A percentile compares a stretch with the other conserved stretches of the same genome.
These are phyloP conservation scores for Aquilaria yunnanensis DNA, from an alignment of 345 rosid genomes.

Conservation along the genomic window DNA sequence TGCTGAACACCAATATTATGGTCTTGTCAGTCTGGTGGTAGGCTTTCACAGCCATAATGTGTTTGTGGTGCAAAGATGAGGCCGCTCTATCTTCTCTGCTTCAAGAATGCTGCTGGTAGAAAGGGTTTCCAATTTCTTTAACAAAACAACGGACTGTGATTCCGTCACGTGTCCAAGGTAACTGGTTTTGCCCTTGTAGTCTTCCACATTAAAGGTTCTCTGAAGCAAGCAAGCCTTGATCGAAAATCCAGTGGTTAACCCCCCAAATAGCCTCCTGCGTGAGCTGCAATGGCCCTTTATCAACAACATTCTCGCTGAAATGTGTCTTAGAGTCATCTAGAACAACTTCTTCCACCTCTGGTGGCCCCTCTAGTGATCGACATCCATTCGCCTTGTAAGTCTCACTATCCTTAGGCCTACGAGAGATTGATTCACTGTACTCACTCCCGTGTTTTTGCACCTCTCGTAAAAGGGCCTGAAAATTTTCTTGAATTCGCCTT, in stretches of 20 bases:
- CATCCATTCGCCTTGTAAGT: background rate
- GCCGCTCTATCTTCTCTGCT: conserved; percentile 34
- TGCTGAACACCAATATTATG: conserved; percentile 21
- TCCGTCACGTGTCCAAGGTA: conserved; percentile 17
- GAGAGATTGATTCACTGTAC: conserved; percentile 1
- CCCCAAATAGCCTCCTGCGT: conserved; percentile 26
- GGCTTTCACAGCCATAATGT: conserved; percentile 19
- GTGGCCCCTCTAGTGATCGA: background rate
- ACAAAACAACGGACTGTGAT: conserved; percentile 10
- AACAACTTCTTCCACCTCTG: background rate
- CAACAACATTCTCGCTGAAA: background rate
- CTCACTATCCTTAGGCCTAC: background rate
- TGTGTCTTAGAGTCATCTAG: background rate
- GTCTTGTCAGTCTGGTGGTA: conserved; percentile 23
- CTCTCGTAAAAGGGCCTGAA: conserved; percentile 27
- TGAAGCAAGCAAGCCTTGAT: conserved; percentile 1
- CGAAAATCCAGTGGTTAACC: conserved; percentile 22
- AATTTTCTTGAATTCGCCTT: conserved; percentile 16
- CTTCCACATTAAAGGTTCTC: background rate
- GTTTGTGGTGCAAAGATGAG: conserved; percentile 20
- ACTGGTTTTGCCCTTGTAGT: conserved; percentile 5
- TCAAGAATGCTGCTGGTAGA: conserved; percentile 15
- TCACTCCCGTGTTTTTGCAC: conserved; percentile 29
- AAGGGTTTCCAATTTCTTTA: conserved; percentile 12
- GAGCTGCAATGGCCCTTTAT: conserved; percentile 21